Evolutionary conservation across 805 yeast species (phyloP), one percentile per base, ranked within the genome.

Genomic region (Metschnikowia drakensbergensis): DNA sequence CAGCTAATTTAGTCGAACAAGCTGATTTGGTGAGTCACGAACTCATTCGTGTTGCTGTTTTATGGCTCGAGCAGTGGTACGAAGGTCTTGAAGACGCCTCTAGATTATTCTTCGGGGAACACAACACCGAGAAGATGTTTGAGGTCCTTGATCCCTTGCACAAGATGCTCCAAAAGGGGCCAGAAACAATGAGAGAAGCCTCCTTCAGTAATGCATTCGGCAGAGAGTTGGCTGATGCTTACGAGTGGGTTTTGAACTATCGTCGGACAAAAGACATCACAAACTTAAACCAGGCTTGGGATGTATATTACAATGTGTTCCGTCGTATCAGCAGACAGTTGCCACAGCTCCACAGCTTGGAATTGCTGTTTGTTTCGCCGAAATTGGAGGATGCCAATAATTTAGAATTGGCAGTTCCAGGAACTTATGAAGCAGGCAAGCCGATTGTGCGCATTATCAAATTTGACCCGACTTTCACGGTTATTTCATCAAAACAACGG

Each of bases 41-140:
- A 61, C 78, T 94, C 48, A 91, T 94, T 53, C 75, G 98, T 55
- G 96, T 90, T 13, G 97, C 98, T 1, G 97, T 92, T 3, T 68
- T 94, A 51, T 91, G 99, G 97, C 96, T 90, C 60, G 99, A 94
- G 61, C 85, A 86, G 63, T 94, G 99, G 99, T 91, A 90, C 58
- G 98, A 92, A 68, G 97, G 96, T 2, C 74, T 94, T 30, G 99
- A 94, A 63, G 97, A 94, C 70, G 99, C 99, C 0, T 90, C 97
- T 3, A 76, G 97, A 50, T 77, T 87, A 45, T 94, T 85, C 71
- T 92, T 90, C 66, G 96, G 95, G 32, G 99, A 94, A 53, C 94
- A 89, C 58, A 90, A 94, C 61, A 86, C 92, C 9, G 96, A 90
- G 47, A 90, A 88, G 65, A 94, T 94, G 98, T 87, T 88, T 67